Evolutionary conservation across 208 protist species (phyloP).

Genomic region (Willaertia magna): DNA sequence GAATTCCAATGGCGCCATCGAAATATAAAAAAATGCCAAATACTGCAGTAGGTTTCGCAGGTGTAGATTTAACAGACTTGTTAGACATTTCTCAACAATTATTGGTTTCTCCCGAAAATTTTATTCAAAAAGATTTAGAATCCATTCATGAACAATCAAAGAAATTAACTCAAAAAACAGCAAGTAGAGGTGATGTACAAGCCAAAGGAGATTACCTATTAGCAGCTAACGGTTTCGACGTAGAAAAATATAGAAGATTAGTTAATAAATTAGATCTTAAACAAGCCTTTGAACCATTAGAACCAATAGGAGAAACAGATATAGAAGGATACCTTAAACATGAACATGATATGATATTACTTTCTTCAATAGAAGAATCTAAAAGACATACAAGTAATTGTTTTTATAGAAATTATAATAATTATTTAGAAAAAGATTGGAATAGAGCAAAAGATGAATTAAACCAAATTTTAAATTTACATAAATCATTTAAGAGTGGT

Average conservation of each 20-base stretch:
- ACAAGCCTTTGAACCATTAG: background rate
- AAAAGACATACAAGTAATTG: background rate
- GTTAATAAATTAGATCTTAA: background rate
- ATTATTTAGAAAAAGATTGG: background rate
- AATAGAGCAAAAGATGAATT: background rate
- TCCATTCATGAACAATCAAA: constrained; percentile 1
- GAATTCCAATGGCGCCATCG: too few relatives aligned
- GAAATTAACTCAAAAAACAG: background rate
- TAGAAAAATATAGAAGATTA: background rate
- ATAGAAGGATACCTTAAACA: background rate
- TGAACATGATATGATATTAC: background rate
- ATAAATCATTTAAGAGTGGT: background rate
- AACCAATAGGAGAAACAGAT: background rate
- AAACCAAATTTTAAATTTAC: background rate
- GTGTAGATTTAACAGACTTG: background rate
- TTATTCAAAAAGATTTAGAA: background rate
- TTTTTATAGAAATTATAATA: constrained; percentile 1
- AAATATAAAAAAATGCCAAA: too few relatives aligned
- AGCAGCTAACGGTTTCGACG: background rate
- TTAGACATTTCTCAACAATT: background rate
- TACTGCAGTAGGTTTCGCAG: too few relatives aligned
- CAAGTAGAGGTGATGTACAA: background rate
- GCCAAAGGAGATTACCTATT: background rate
- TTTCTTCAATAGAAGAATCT: background rate
- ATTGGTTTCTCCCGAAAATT: background rate